Conservation (phyloP, 208 protist species). For the Borovskyia barvae region DNA sequence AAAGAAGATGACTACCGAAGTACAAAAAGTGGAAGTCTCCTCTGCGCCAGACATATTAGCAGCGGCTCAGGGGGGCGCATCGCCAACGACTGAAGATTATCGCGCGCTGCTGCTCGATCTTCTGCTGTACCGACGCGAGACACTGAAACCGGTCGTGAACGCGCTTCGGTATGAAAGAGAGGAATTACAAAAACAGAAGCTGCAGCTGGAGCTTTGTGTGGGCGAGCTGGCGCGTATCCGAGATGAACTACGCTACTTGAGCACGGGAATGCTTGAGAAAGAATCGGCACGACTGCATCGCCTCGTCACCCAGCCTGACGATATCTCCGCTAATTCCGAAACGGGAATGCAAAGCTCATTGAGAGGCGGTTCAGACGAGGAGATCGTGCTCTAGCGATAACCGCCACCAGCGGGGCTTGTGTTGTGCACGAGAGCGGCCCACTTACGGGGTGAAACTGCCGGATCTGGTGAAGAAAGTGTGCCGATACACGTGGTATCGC, state of each 20-base stretch:
- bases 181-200: slow-evolving; percentile 37
- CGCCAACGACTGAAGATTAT: slow-evolving; percentile 46
- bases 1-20: too few species aligned
- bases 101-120: slow-evolving; percentile 70
- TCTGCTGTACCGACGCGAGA: slow-evolving; percentile 70
- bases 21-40: background rate
- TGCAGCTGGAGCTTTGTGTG: slow-evolving; percentile 54
- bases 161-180: slow-evolving; percentile 57
- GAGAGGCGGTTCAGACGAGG: background rate
- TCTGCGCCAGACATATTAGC: too few species aligned
- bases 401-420: background rate
- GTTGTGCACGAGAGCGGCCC: background rate
- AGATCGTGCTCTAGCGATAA: background rate
- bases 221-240: slow-evolving; percentile 53
- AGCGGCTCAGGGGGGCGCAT: too few species aligned
- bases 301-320: background rate
- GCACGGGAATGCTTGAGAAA: slow-evolving; percentile 12
- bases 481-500: too few species aligned
- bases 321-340: too few species aligned
- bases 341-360: background rate
- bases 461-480: too few species aligned
- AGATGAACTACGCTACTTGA: slow-evolving; percentile 67
- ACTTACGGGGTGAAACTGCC: too few species aligned
- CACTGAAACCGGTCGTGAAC: slow-evolving; percentile 53
- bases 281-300: slow-evolving; percentile 16